phyloP scores from a whole-genome alignment of 2,329 filamentous ascomycete species.

The Fusarium incarnatum region DNA sequence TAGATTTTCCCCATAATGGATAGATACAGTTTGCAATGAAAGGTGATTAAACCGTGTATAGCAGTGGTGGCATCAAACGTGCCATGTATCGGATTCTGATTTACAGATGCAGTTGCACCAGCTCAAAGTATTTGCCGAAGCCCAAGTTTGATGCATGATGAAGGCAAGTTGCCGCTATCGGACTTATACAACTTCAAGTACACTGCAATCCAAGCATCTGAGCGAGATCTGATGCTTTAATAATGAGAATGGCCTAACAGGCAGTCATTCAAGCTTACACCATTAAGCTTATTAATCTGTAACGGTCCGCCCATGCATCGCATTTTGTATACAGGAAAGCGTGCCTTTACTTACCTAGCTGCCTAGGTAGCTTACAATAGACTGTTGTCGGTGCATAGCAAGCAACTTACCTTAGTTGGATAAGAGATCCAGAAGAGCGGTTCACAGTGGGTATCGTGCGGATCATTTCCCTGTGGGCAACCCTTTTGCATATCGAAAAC shows the following conservation, averaged over 20 bases:
- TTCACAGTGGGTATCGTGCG: slow-evolving; percentile 6
- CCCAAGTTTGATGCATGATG: background rate
- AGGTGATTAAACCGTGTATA: background rate
- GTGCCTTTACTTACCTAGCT: background rate
- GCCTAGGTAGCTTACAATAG: background rate
- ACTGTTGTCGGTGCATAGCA: background rate
- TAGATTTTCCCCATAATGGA: slow-evolving; percentile 2
- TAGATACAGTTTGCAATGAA: slow-evolving; percentile 1
- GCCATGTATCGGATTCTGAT: background rate
- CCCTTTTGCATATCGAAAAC: background rate
- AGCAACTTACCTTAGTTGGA: background rate
- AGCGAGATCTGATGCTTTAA: background rate
- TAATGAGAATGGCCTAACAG: background rate
- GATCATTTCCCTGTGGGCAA: slow-evolving; percentile 2
- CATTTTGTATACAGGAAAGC: background rate
- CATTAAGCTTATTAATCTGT: slow-evolving; percentile 10
- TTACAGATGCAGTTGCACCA: background rate
- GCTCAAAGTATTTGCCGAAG: slow-evolving; percentile 5
- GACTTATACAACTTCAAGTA: background rate
- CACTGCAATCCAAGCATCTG: background rate
- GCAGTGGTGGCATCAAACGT: background rate
- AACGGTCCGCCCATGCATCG: background rate
- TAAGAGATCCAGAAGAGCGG: slow-evolving; percentile 11
- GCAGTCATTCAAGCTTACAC: slow-evolving; percentile 5
- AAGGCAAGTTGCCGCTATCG: background rate